Evolutionary conservation across 306 rosid genomes (phyloP).

Genomic region (Quercus rubra): DNA sequence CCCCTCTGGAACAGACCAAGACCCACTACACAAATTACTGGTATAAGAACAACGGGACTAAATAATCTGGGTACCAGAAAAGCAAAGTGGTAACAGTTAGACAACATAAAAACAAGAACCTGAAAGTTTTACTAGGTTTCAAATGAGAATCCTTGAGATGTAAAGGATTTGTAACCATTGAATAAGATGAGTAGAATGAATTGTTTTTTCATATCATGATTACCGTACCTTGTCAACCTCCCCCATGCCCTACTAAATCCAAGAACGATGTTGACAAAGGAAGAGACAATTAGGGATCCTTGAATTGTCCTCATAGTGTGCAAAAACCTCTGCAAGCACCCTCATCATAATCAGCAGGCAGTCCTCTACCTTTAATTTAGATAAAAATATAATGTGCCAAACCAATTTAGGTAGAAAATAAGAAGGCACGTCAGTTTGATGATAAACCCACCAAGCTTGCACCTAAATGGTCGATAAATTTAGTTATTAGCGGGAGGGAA

Average conservation of each 20-base stretch:
- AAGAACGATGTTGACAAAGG: slow-evolving; percentile 70
- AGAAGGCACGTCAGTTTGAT: not conserved
- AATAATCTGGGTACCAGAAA: slow-evolving; percentile 52
- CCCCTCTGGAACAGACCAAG: slow-evolving; percentile 83
- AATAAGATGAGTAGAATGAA: not conserved
- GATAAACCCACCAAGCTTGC: not conserved
- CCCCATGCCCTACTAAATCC: slow-evolving; percentile 81
- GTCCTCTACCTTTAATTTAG: not conserved
- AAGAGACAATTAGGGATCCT: slow-evolving; percentile 79
- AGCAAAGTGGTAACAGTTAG: not conserved
- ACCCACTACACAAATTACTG: slow-evolving; percentile 75
- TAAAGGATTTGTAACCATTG: not conserved
- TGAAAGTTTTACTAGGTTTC: not conserved
- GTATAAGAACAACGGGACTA: slow-evolving; percentile 67
- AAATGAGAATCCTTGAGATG: not conserved
- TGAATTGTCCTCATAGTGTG: slow-evolving; percentile 78
- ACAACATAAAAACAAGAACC: not conserved
- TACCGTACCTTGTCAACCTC: slow-evolving; percentile 53
- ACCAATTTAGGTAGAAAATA: not conserved
- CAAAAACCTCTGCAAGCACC: slow-evolving; percentile 66
- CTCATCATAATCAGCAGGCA: slow-evolving; percentile 1
- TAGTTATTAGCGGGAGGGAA: not conserved
- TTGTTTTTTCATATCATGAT: not conserved
- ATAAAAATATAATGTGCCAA: not conserved
- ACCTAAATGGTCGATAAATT: not conserved